Conservation (phyloP, 1,139 yeast genomes). For the Ogataea hybrid region DNA sequence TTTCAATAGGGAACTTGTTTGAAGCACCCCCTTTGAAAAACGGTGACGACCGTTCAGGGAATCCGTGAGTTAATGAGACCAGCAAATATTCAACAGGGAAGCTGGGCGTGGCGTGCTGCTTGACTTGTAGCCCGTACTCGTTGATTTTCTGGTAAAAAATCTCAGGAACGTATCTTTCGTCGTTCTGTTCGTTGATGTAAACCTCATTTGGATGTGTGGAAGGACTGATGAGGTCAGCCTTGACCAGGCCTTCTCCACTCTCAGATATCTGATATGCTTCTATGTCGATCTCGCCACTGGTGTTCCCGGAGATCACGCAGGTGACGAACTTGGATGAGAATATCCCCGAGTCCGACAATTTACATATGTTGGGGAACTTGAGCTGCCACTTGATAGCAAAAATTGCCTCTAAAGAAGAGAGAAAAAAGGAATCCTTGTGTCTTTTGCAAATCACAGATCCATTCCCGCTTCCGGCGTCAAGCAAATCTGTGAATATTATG, state of each 20-base stretch:
- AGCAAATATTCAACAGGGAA: slow-evolving; percentile 92
- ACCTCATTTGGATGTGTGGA: slow-evolving; percentile 91
- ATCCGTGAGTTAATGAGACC: slow-evolving; percentile 90
- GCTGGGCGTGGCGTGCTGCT: slow-evolving; percentile 89
- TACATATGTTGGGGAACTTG: slow-evolving; percentile 60
- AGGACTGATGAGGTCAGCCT: slow-evolving; percentile 82
- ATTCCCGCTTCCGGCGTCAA: slow-evolving; percentile 82
- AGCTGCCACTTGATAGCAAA: slow-evolving; percentile 82
- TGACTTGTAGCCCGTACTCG: slow-evolving; percentile 86
- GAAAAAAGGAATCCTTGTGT: slow-evolving; percentile 86
- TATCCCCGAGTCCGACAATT: slow-evolving; percentile 62
- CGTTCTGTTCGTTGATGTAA: slow-evolving; percentile 69
- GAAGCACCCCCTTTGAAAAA: slow-evolving; percentile 38
- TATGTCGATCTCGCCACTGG: slow-evolving; percentile 84
- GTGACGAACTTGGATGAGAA: slow-evolving; percentile 92
- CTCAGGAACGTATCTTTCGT: slow-evolving; percentile 87
- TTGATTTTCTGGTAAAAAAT: slow-evolving; percentile 81
- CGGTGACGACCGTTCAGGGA: slow-evolving; percentile 62
- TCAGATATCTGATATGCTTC: slow-evolving; percentile 87
- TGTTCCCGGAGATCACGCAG: slow-evolving; percentile 87
- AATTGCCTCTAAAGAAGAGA: slow-evolving; percentile 80
- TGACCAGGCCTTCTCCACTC: slow-evolving; percentile 82
- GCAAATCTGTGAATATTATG: slow-evolving; percentile 81
- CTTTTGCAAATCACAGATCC: slow-evolving; percentile 92
- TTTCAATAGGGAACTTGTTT: slow-evolving; percentile 65